A percentile compares a stretch with the other conserved stretches of the same genome.
Conservation (phyloP, 345 rosid genomes). For the Eucalyptus curtisii region DNA sequence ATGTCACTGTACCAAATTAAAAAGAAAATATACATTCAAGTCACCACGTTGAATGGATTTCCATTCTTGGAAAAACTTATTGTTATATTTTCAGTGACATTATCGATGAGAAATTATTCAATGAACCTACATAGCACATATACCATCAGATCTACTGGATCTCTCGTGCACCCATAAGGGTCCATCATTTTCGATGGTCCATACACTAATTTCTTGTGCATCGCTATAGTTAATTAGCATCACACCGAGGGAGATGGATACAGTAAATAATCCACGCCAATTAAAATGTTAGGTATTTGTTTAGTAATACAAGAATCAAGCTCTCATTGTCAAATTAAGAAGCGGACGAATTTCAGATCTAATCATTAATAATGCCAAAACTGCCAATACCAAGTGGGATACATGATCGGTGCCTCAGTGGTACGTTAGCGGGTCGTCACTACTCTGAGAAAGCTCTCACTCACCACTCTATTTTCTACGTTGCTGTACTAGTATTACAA, state of each 20-base stretch:
- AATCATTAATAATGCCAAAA: background rate
- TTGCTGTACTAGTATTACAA: background rate
- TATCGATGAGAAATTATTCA: background rate
- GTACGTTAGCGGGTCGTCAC: background rate
- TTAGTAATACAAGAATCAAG: background rate
- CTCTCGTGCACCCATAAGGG: background rate
- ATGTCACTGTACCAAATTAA: background rate
- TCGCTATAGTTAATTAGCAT: background rate
- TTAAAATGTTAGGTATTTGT: background rate
- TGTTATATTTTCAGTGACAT: background rate
- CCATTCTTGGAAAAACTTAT: background rate
- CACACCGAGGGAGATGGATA: background rate
- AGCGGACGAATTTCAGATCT: background rate
- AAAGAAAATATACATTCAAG: background rate
- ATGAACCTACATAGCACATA: background rate
- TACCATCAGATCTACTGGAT: background rate
- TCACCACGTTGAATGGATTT: background rate
- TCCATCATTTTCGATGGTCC: background rate
- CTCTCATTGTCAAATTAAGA: background rate
- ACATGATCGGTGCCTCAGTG: background rate
- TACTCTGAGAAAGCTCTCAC: background rate
- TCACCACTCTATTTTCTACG: background rate
- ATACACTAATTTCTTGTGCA: background rate
- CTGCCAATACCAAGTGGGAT: background rate
- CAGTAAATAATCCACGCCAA: background rate